These are phyloP conservation scores for Pleurotus platypus DNA, from an alignment of 768 basidiomycete genomes.

Conservation along the genomic window DNA sequence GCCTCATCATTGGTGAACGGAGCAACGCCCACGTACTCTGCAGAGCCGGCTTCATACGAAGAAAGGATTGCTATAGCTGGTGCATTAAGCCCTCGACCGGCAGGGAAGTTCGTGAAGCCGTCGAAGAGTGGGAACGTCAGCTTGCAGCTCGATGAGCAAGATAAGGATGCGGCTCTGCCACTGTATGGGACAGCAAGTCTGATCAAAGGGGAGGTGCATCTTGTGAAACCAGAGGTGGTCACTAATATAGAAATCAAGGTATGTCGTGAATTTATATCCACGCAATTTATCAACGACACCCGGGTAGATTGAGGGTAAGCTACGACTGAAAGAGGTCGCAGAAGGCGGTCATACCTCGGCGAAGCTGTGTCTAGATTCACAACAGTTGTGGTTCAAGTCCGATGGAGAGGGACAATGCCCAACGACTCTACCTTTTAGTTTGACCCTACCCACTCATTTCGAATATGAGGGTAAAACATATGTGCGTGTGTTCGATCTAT, in stretches of 20 bases:
- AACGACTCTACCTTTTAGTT: conserved; percentile 44
- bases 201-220: conserved; percentile 54
- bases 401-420: conserved; percentile 44
- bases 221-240: conserved; percentile 52
- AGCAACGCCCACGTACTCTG: conserved; percentile 47
- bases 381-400: conserved; percentile 57
- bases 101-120: conserved; percentile 55
- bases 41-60: conserved; percentile 49
- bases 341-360: conserved; percentile 58
- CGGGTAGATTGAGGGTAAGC: conserved; percentile 55
- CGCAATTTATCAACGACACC: conserved; percentile 1
- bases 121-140: conserved; percentile 49
- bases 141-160: conserved; percentile 51
- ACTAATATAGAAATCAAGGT: conserved; percentile 58
- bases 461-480: conserved; percentile 51
- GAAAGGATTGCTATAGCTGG: conserved; percentile 35
- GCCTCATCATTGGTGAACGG: conserved; percentile 28
- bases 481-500: conserved; percentile 35
- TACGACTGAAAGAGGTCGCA: conserved; percentile 59
- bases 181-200: conserved; percentile 49
- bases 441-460: conserved; percentile 59
- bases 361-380: conserved; percentile 48
- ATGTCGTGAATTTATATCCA: too few species aligned
- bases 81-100: conserved; percentile 33
- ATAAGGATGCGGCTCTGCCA: conserved; percentile 47